Conservation (phyloP, 805 yeast species). For the Wickerhamomyces tratensis region DNA sequence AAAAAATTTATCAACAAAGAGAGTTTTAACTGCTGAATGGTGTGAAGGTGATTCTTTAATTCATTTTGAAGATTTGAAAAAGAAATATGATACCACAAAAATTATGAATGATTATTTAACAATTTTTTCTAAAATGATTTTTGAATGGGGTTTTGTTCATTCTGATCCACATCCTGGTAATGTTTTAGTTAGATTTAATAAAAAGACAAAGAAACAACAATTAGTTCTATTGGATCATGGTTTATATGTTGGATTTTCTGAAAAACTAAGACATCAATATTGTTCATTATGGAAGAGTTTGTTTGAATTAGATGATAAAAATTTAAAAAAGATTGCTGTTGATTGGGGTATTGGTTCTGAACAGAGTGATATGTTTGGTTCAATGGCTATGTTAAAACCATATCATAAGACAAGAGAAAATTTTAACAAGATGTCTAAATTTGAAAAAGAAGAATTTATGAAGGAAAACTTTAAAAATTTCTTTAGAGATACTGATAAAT, state of each 20-base stretch:
- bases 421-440: conserved; percentile 23
- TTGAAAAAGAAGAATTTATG: conserved; percentile 31
- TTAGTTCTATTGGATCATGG: conserved; percentile 73
- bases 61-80: conserved; percentile 31
- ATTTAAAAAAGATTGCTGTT: conserved; percentile 36
- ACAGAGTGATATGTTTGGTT: conserved; percentile 48
- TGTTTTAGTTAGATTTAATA: conserved; percentile 39
- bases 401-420: conserved; percentile 21
- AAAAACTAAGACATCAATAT: conserved; percentile 44
- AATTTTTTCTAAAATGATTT: conserved; percentile 46
- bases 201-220: conserved; percentile 28
- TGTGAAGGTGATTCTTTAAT: conserved; percentile 58
- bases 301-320: conserved; percentile 39
- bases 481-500: conserved; percentile 50
- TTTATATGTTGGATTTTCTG: conserved; percentile 45
- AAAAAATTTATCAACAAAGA: conserved; percentile 32
- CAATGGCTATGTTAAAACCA: conserved; percentile 43
- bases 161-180: conserved; percentile 80
- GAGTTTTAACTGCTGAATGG: conserved; percentile 65
- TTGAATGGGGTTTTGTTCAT: conserved; percentile 55
- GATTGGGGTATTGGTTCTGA: conserved; percentile 62
- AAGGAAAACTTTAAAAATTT: conserved; percentile 43
- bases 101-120: conserved; percentile 38
- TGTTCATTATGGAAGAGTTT: conserved; percentile 54
- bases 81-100: conserved; percentile 25